Evolutionary conservation across 805 yeast species (phyloP).

Genomic region (Nakazawaea pomicola): DNA sequence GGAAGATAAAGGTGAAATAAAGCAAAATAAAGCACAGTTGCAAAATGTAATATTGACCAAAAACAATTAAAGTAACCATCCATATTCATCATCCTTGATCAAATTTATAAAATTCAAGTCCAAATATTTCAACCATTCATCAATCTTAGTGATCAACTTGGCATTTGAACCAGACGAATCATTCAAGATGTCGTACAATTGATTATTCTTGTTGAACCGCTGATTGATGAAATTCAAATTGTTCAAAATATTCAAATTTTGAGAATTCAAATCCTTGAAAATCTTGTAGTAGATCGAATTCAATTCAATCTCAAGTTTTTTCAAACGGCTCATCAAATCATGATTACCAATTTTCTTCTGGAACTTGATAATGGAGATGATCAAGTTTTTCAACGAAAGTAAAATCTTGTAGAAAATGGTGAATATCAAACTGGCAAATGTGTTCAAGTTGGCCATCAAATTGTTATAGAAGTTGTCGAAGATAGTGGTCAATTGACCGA

Average conservation of each 20-base stretch:
- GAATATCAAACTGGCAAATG: conserved; percentile 22
- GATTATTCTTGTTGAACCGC: conserved; percentile 9
- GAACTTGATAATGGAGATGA: conserved; percentile 12
- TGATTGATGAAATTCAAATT: conserved; percentile 11
- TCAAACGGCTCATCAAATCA: conserved; percentile 12
- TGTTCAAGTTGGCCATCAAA: neutral
- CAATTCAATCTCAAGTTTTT: conserved; percentile 10
- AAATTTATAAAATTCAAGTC: conserved; percentile 1
- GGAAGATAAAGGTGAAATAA: neutral
- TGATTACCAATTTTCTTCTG: conserved; percentile 13
- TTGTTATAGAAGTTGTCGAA: conserved; percentile 1
- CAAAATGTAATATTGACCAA: neutral
- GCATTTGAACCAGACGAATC: neutral
- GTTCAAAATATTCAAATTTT: conserved; percentile 3
- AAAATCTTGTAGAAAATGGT: conserved; percentile 22
- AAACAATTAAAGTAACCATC: conserved; percentile 7
- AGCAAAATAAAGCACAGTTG: neutral
- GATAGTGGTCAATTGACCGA: conserved; percentile 18
- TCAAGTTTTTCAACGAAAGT: conserved; percentile 7
- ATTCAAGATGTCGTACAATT: conserved; percentile 1
- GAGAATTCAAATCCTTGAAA: conserved; percentile 8
- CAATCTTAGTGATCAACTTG: neutral
- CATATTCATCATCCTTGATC: conserved; percentile 8
- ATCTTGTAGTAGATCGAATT: conserved; percentile 9
- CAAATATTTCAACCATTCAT: conserved; percentile 10